A percentile compares a stretch with the other conserved stretches of the same genome.
phyloP scores from a whole-genome alignment of 2,329 filamentous ascomycete species.

The Trichoderma brevicompactum region DNA sequence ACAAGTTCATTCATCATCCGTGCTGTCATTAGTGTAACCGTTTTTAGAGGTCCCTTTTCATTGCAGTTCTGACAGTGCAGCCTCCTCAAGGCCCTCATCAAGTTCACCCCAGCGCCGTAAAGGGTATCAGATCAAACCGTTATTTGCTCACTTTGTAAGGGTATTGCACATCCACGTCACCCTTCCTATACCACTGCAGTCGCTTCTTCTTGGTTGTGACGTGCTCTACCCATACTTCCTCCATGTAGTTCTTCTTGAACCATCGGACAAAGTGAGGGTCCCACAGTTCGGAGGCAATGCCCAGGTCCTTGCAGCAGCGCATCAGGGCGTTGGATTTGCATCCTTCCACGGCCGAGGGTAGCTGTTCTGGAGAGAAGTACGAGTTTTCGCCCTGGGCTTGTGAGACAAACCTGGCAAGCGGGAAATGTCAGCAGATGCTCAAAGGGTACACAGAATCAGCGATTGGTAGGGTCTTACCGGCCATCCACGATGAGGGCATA shows the following conservation, averaged over 20 bases:
- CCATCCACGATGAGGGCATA: constrained; percentile 90
- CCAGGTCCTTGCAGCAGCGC: constrained; percentile 97
- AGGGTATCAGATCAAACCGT: neutral
- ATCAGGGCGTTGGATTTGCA: constrained; percentile 98
- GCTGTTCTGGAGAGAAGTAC: constrained; percentile 87
- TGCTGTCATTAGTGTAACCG: neutral
- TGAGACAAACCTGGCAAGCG: constrained; percentile 72
- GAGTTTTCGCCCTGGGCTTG: constrained; percentile 93
- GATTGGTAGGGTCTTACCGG: constrained; percentile 60
- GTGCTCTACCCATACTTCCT: constrained; percentile 91
- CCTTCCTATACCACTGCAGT: constrained; percentile 83
- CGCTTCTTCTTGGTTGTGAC: constrained; percentile 82
- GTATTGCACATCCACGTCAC: constrained; percentile 70
- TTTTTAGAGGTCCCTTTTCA: neutral
- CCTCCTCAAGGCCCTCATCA: neutral
- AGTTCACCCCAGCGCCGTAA: neutral
- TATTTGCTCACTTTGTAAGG: constrained; percentile 54
- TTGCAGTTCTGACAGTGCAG: neutral
- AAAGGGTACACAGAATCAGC: neutral
- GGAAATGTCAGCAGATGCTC: constrained; percentile 24
- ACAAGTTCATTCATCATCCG: constrained; percentile 25
- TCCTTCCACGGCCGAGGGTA: constrained; percentile 93
- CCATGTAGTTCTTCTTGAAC: constrained; percentile 75
- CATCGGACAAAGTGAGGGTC: constrained; percentile 87
- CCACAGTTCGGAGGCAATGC: constrained; percentile 94